Evolutionary conservation across 2,329 filamentous ascomycete species (phyloP), one percentile per base, ranked within the genome.

Genomic region (Hirsutella minnesotensis): DNA sequence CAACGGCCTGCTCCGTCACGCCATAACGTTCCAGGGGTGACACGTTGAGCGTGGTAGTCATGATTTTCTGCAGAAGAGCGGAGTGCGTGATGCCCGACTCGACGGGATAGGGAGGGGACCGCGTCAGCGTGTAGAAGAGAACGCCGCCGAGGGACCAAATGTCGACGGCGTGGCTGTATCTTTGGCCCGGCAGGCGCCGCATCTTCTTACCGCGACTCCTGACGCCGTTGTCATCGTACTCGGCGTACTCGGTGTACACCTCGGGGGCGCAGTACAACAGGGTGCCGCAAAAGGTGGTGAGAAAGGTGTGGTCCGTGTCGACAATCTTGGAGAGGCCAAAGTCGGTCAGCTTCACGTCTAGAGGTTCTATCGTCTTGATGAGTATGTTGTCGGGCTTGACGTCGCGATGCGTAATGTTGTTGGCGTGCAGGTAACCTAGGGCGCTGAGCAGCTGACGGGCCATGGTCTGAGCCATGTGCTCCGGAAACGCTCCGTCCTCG

Each of bases 351-450:
- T 98, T 96, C 53, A 96, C 83, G 13, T 77, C 70, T 39, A 95
- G 76, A 0, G 89, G 88, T 5, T 81, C 69, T 9, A 77, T 59
- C 1, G 79, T 81, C 10, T 80, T 72, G 51, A 96, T 85, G 34
- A 98, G 71, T 47, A 98, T 95, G 56, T 98, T 98, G 68, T 98
- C 92, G 0, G 92, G 92, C 59, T 98, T 98, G 56, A 98, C 88
- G 61, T 98, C 92, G n/a, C 92, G 83, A 63, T 98, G 92, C 0
- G 90, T 96, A 53, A 98, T 95, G 56, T 83, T 87, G 53, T 84
- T 82, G 42, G 73, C 69, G 60, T 98, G 92, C 9, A 98, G 70
- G 59, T 98, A 95, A 24, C 79, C 79, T 41, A 98, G 67, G 2
- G 90, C 90, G 51, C 82, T 77, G 36, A 95, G 66, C 30, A 96